A percentile compares a stretch with the other conserved stretches of the same genome.
These are phyloP conservation scores for Paraurostyla sp. DNA, from an alignment of 73 alveolate species.

Conservation along the genomic window DNA sequence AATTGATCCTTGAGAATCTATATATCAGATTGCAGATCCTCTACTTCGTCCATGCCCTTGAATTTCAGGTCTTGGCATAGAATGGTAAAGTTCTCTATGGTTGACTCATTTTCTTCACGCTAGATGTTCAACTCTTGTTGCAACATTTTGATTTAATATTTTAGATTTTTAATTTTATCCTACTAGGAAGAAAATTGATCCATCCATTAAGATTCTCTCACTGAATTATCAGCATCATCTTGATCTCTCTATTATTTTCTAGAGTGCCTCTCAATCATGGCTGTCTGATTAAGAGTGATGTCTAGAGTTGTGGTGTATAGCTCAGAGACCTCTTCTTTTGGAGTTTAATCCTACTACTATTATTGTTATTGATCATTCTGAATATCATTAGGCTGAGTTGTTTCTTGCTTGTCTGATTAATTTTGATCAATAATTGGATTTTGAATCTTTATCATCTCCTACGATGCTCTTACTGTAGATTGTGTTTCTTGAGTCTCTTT, in stretches of 20 bases:
- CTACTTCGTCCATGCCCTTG: constrained; percentile 60
- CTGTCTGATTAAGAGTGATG: constrained; percentile 34
- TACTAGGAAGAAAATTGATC: constrained; percentile 43
- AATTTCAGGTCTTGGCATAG: constrained; percentile 54
- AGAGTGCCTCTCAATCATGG: not conserved
- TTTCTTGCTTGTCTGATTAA: not conserved
- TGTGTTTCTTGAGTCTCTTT: too few species aligned
- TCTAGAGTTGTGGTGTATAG: constrained; percentile 48
- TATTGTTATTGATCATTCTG: not conserved
- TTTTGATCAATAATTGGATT: not conserved
- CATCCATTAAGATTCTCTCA: constrained; percentile 29
- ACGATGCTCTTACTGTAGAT: not conserved
- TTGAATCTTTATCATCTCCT: not conserved
- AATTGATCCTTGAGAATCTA: not conserved
- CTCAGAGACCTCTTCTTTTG: not conserved
- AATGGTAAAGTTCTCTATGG: constrained; percentile 29
- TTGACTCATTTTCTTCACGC: constrained; percentile 55
- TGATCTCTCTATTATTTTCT: not conserved
- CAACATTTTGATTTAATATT: constrained; percentile 7
- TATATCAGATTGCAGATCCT: constrained; percentile 36
- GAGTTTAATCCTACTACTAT: not conserved
- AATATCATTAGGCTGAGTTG: not conserved
- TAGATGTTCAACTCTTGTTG: constrained; percentile 37
- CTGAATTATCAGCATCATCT: not conserved
- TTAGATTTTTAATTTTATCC: constrained; percentile 53